phyloP scores from a whole-genome alignment of 1,284 basidiomycete genomes.

The Tremellales sp. region DNA sequence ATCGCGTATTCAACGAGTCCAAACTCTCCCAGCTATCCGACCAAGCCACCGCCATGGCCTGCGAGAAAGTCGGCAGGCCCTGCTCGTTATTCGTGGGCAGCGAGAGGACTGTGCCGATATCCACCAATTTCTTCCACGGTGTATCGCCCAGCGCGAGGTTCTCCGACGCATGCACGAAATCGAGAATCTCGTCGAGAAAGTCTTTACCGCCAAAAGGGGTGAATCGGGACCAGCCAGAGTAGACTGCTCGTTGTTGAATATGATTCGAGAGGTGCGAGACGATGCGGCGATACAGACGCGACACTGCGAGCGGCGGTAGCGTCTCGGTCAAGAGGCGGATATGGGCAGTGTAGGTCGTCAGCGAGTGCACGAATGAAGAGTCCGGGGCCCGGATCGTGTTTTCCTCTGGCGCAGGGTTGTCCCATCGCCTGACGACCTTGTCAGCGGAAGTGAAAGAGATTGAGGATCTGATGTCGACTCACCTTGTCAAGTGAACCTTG shows the following conservation, averaged over 20 bases:
- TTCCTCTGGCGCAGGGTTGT: constrained; percentile 21
- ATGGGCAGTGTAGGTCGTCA: constrained; percentile 69
- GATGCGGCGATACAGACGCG: constrained; percentile 65
- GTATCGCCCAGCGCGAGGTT: constrained; percentile 56
- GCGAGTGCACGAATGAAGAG: constrained; percentile 62
- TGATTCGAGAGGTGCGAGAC: constrained; percentile 64
- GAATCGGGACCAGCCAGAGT: constrained; percentile 63
- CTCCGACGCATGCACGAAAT: constrained; percentile 73
- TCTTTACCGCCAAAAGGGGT: constrained; percentile 55
- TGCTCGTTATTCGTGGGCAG: constrained; percentile 51
- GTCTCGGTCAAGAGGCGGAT: constrained; percentile 60
- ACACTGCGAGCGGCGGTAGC: constrained; percentile 58
- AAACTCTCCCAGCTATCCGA: constrained; percentile 70
- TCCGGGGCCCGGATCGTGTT: constrained; percentile 51
- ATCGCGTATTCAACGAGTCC: constrained; percentile 58
- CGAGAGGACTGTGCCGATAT: constrained; percentile 63
- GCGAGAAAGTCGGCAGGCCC: constrained; percentile 64
- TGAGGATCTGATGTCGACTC: constrained; percentile 22
- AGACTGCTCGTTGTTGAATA: constrained; percentile 76
- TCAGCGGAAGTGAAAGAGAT: background rate
- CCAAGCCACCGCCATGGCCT: constrained; percentile 69
- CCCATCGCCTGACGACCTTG: constrained; percentile 41
- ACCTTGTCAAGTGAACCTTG: constrained; percentile 62
- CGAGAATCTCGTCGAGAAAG: constrained; percentile 64
- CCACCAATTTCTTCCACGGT: constrained; percentile 67